A percentile compares a stretch with the other conserved stretches of the same genome.
Conservation (phyloP, 495 filamentous ascomycete species). For the Aspergillus sparsus region DNA sequence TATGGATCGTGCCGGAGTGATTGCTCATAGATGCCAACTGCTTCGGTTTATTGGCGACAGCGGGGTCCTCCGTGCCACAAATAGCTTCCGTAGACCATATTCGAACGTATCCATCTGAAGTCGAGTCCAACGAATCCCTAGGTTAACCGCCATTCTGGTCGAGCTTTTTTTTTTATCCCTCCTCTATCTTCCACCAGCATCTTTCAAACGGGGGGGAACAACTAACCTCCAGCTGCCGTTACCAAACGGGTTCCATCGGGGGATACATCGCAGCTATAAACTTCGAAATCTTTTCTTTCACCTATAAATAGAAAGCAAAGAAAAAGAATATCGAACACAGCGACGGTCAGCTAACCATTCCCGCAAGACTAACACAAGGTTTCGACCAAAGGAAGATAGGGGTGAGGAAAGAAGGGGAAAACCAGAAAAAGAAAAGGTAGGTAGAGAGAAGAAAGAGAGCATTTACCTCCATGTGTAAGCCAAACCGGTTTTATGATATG, state of each 20-base stretch:
- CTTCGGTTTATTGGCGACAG: slow-evolving; percentile 72
- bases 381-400: neutral
- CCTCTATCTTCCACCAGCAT: neutral
- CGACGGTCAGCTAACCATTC: slow-evolving; percentile 11
- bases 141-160: slow-evolving; percentile 14
- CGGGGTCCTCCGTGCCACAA: slow-evolving; percentile 68
- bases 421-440: neutral
- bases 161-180: too few relatives aligned
- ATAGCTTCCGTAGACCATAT: slow-evolving; percentile 97
- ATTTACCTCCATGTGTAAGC: slow-evolving; percentile 84
- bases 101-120: slow-evolving; percentile 86
- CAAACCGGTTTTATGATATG: slow-evolving; percentile 91
- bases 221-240: slow-evolving; percentile 86
- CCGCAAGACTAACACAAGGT: too few relatives aligned
- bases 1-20: slow-evolving; percentile 95
- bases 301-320: slow-evolving; percentile 47
- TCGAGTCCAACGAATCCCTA: slow-evolving; percentile 18
- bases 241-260: slow-evolving; percentile 89
- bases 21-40: slow-evolving; percentile 98
- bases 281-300: slow-evolving; percentile 95
- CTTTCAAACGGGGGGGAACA: neutral
- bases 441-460: slow-evolving; percentile 24
- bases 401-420: neutral
- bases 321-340: neutral
- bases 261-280: slow-evolving; percentile 96